Percentiles rank a stretch among this genome's conserved stretches.
Evolutionary conservation across 2,329 filamentous ascomycete species (phyloP).

Genomic region (Alternaria sp.): DNA sequence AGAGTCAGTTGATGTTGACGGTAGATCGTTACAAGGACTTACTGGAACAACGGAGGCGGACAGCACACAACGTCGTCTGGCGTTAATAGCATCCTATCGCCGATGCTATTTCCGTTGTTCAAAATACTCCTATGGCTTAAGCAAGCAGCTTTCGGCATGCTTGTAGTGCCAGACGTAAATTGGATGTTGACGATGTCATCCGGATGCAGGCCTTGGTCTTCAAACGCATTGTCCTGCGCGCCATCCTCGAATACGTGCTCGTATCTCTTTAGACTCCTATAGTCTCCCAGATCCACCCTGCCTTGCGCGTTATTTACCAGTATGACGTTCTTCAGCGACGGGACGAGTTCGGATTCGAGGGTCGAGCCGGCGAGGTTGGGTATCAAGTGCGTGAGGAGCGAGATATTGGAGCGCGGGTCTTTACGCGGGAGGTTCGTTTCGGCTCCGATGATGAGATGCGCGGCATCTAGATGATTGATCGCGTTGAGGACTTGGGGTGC

Average conservation of each 20-base stretch:
- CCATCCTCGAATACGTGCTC: slow-evolving; percentile 54
- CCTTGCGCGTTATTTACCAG: slow-evolving; percentile 77
- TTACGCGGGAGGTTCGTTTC: slow-evolving; percentile 82
- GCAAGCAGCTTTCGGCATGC: slow-evolving; percentile 88
- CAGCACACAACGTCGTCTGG: slow-evolving; percentile 72
- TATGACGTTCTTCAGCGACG: slow-evolving; percentile 73
- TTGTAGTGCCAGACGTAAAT: slow-evolving; percentile 96
- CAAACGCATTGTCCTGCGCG: slow-evolving; percentile 50
- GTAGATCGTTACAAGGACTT: slow-evolving; percentile 4
- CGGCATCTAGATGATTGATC: slow-evolving; percentile 73
- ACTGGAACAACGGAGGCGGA: slow-evolving; percentile 63
- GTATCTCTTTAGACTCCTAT: slow-evolving; percentile 51
- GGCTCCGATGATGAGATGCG: slow-evolving; percentile 80
- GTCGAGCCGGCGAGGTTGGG: slow-evolving; percentile 53
- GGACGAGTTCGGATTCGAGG: slow-evolving; percentile 65
- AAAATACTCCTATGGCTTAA: slow-evolving; percentile 84
- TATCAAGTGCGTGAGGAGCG: slow-evolving; percentile 62
- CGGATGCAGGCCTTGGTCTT: slow-evolving; percentile 58
- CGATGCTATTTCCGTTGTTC: slow-evolving; percentile 90
- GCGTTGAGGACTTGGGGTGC: slow-evolving; percentile 77
- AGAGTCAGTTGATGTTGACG: slow-evolving; percentile 1
- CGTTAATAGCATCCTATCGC: slow-evolving; percentile 80
- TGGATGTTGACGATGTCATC: slow-evolving; percentile 90
- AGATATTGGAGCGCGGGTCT: slow-evolving; percentile 64
- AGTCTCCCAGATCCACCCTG: slow-evolving; percentile 53